Base-by-base conservation (phyloP, 1,284 basidiomycete genomes). In the Agaricales sp. region DNA sequence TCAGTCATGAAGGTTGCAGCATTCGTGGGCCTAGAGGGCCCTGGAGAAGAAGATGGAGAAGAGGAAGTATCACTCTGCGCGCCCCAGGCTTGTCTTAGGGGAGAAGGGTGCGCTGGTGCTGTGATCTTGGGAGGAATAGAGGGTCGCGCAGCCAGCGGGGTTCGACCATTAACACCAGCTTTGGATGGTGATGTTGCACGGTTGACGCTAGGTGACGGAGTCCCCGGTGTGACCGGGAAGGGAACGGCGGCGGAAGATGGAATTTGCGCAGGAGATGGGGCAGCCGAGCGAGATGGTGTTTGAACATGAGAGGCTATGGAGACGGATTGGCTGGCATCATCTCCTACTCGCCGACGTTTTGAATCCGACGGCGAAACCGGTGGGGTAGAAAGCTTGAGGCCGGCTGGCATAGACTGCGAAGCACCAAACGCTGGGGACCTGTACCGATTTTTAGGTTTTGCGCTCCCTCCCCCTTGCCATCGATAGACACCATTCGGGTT, bases 401-500 rank as follows among this genome's bases (percentile, higher is more conserved):
- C 68, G 54, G 68, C 60, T 54, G 70, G 57, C 44, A 70, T 61
- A 50, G 67, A 52, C 2, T 70, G 66, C 2, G 76, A 63, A 2
- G 74, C 63, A 11, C 78, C 75, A 59, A 87, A 86, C 4, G 78
- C 77, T 46, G 84, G 79, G 11, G 81, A 82, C 48, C 75, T 71
- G 58, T 78, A 82, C 38, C 82, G 77, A 60, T 82, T 84, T 50
- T 74, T 73, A 4, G 73, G 66, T 52, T 74, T 78, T 6, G 84
- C 74, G 56, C 81, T 83, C 35, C 83, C 82, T 37, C 67, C 79
- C 24, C 84, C 85, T 54, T 78, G 73, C 79, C 79, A 84, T 49
- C 71, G 70, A 61, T 82, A 82, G 22, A 65, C 58, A 14, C 83
- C 83, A 59, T 87, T 87, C 0, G 83, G 84, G 58, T 87, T 87